Base-by-base conservation (phyloP, 2,329 filamentous ascomycete genomes). In the Trichoderma sp. region DNA sequence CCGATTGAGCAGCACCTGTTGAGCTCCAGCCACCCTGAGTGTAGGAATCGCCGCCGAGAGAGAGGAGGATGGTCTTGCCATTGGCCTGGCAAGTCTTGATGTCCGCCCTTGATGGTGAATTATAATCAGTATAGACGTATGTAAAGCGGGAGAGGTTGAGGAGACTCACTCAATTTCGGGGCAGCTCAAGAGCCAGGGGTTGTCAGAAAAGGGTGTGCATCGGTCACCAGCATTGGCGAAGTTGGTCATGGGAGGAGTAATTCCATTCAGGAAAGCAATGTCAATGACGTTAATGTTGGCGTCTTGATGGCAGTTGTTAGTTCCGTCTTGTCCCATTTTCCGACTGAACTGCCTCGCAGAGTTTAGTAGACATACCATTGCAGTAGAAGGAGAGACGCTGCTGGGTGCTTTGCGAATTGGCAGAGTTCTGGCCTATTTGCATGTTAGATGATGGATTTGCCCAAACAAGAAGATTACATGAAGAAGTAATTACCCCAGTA, bases 51-150 rank as follows among this genome's bases (percentile, higher is more conserved):
- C 92, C 92, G 21, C 91, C 92, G 58, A 94, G 84, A 3, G 92
- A 93, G 11, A 94, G 84, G 58, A 93, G 79, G 74, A 94, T 90
- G 1, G 91, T 93, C 81, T 94, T 94, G 74, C 87, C 87, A 6
- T 79, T 81, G 15, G 80, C 75, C 79, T 94, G 92, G 81, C 92
- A 95, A 11, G 84, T 77, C 72, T 83, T 80, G 75, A 89, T 88
- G 73, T 88, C 87, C 53, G 80, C 81, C 74, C 84, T 85, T 28
- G 9, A 28, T 36, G 12, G 60, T 26, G 43, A n/a, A 6, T 14
- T 8, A 51, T n/a, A n/a, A n/a, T 61, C 28, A 69, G 36, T 51
- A 8, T 15, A 32, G 1, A n/a, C 12, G 1, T 26, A 21, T 32
- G 26, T 18, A 14, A 7, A 14, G 0, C 12, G 47, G 34, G 7